phyloP scores from a whole-genome alignment of 768 basidiomycete species.

The Brasilioporus rufonigricans region DNA sequence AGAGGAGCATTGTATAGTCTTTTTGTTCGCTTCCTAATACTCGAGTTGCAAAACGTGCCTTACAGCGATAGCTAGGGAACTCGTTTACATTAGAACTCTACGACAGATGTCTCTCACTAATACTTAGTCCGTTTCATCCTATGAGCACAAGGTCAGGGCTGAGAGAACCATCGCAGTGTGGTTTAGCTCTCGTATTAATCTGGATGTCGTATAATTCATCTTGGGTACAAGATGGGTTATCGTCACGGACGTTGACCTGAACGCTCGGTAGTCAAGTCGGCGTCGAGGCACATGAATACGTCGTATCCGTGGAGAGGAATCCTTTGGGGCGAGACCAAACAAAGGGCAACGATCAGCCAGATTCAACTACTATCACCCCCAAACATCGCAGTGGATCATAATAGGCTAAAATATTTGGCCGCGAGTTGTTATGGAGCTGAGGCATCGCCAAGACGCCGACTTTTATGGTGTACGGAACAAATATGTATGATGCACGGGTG shows the following conservation, averaged over 20 bases:
- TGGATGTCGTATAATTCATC: background rate
- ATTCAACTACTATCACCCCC: background rate
- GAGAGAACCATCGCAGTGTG: background rate
- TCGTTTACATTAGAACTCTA: background rate
- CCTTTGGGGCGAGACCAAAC: background rate
- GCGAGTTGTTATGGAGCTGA: background rate
- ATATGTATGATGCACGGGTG: too few species aligned
- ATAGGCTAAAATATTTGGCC: background rate
- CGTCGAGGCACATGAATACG: background rate
- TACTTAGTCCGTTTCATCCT: background rate
- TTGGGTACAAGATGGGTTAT: background rate
- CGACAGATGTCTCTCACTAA: background rate
- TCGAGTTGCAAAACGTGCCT: background rate
- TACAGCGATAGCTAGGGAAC: background rate
- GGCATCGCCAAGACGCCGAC: background rate
- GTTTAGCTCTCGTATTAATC: background rate
- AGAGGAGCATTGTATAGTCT: too few species aligned
- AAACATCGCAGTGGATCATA: conserved; percentile 2
- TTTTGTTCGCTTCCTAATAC: background rate
- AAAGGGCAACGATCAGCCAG: background rate
- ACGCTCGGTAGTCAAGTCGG: background rate
- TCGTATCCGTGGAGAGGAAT: background rate
- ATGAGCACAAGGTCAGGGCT: background rate
- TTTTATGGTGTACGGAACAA: background rate
- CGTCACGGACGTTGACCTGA: too few species aligned